Evolutionary conservation across 495 filamentous ascomycete genomes (phyloP).

Genomic region (Venustampulla echinocandica): DNA sequence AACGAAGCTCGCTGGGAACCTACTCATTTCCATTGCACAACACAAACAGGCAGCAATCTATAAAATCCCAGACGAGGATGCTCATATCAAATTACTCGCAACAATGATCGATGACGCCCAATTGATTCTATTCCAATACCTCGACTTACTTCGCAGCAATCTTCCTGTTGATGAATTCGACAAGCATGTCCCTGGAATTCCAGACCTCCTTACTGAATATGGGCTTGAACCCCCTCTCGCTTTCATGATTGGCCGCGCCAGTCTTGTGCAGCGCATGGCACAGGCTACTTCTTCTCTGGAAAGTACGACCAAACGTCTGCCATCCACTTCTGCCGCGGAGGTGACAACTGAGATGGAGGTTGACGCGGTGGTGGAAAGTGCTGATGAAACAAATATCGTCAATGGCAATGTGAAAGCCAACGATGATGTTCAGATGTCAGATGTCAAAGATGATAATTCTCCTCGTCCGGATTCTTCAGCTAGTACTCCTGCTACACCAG

Average conservation of each 20-base stretch:
- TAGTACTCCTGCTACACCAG: constrained; percentile 16
- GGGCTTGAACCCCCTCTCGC: constrained; percentile 75
- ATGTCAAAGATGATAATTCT: constrained; percentile 27
- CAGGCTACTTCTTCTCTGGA: constrained; percentile 12
- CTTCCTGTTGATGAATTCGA: constrained; percentile 72
- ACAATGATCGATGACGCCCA: constrained; percentile 87
- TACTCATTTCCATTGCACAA: constrained; percentile 84
- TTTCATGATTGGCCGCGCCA: constrained; percentile 76
- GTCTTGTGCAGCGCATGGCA: constrained; percentile 48
- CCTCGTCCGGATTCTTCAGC: constrained; percentile 14
- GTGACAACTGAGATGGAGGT: constrained; percentile 10
- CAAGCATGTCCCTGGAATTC: constrained; percentile 64
- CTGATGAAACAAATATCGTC: neutral
- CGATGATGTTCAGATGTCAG: constrained; percentile 16
- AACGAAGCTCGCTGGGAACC: constrained; percentile 60
- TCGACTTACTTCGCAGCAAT: constrained; percentile 79
- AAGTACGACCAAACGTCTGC: neutral
- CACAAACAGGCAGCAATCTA: constrained; percentile 75
- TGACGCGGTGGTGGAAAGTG: constrained; percentile 13
- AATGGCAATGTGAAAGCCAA: constrained; percentile 1
- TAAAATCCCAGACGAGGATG: constrained; percentile 52
- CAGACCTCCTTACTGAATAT: constrained; percentile 65
- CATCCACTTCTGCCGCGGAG: neutral
- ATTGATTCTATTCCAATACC: constrained; percentile 71
- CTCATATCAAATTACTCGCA: constrained; percentile 73